These are phyloP conservation scores for Tuctoria greenei DNA, from an alignment of 176 grass and related monocot species.

Conservation along the genomic window DNA sequence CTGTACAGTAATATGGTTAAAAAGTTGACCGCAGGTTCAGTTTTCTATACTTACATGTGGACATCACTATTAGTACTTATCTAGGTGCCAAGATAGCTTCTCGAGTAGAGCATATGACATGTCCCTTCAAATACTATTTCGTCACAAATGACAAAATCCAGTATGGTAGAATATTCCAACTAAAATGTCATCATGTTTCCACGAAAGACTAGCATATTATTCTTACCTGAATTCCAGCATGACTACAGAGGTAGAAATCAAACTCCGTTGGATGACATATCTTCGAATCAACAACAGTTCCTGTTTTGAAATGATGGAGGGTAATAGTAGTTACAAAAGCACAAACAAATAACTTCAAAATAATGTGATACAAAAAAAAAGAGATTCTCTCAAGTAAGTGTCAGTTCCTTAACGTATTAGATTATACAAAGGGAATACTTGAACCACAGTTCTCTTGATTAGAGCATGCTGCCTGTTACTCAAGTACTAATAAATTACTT, in stretches of 20 bases:
- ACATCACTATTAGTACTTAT: constrained; percentile 1
- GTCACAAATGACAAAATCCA: constrained; percentile 37
- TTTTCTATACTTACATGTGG: constrained; percentile 32
- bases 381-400: not conserved
- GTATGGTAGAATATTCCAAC: constrained; percentile 21
- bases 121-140: constrained; percentile 24
- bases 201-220: constrained; percentile 13
- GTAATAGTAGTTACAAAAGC: constrained; percentile 16
- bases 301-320: constrained; percentile 38
- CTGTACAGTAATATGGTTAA: constrained; percentile 44
- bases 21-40: constrained; percentile 14
- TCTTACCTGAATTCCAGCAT: constrained; percentile 99
- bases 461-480: not conserved
- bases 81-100: constrained; percentile 27
- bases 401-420: not conserved
- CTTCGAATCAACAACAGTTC: constrained; percentile 98
- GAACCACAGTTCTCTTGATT: not conserved
- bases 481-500: not conserved
- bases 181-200: constrained; percentile 23
- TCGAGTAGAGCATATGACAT: constrained; percentile 31
- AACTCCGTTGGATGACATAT: constrained; percentile 97
- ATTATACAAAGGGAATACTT: not conserved
- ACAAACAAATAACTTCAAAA: not conserved
- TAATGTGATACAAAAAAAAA: too few relatives aligned
- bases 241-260: constrained; percentile 99